A percentile compares a stretch with the other conserved stretches of the same genome.
phyloP scores from a whole-genome alignment of 2,329 filamentous ascomycete genomes.

The Diaporthe nobilis region DNA sequence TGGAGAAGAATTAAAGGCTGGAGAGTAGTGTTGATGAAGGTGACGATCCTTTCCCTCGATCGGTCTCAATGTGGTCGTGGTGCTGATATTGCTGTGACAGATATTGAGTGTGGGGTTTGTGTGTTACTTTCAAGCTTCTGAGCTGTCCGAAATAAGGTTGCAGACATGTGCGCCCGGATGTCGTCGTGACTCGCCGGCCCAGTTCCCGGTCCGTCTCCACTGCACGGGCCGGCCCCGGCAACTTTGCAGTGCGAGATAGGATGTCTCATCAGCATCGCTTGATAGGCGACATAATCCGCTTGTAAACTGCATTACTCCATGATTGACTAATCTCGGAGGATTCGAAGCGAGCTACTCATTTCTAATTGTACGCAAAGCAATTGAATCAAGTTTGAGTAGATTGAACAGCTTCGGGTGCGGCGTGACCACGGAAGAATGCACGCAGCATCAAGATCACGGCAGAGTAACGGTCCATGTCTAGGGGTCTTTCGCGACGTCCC shows the following conservation, averaged over 20 bases:
- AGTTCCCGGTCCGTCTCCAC: slow-evolving; percentile 26
- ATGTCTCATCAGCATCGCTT: background rate
- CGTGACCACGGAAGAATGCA: background rate
- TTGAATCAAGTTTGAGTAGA: background rate
- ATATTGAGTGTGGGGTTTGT: slow-evolving; percentile 10
- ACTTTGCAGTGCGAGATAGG: slow-evolving; percentile 34
- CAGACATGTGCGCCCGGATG: slow-evolving; percentile 8
- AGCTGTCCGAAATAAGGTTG: background rate
- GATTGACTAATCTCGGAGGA: background rate
- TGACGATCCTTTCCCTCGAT: background rate
- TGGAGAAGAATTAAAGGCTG: too few relatives aligned
- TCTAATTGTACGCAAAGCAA: background rate
- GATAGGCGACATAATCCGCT: background rate
- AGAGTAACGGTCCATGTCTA: background rate
- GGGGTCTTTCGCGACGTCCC: background rate
- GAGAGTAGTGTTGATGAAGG: background rate
- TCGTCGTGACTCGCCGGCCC: slow-evolving; percentile 20
- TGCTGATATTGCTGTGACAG: background rate
- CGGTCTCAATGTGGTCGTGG: background rate
- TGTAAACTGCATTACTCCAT: slow-evolving; percentile 1
- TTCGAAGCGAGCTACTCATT: background rate
- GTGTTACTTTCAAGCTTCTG: background rate
- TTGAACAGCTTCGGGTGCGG: background rate
- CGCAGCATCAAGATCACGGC: background rate
- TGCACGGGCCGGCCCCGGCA: slow-evolving; percentile 35